Percentiles rank a stretch among this genome's conserved stretches.
phyloP scores from a whole-genome alignment of 2,329 filamentous ascomycete genomes.

The Diaporthe sp. region DNA sequence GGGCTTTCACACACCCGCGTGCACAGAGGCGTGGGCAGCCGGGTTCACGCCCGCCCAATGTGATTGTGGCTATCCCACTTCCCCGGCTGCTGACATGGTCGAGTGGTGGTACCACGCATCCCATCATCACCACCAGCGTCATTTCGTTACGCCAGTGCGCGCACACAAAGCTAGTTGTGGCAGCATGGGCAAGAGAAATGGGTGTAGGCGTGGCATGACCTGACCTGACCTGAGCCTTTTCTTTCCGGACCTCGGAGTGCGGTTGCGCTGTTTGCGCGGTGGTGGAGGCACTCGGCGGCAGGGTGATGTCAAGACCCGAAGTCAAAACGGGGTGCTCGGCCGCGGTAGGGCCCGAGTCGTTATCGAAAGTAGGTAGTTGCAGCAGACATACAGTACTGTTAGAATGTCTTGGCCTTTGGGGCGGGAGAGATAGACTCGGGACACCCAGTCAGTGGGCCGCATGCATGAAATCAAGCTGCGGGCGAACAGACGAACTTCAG shows the following conservation, averaged over 20 bases:
- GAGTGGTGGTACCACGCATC: not conserved
- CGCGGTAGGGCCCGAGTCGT: slow-evolving; percentile 16
- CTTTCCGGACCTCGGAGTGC: not conserved
- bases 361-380: not conserved
- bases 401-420: not conserved
- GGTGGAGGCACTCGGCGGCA: slow-evolving; percentile 10
- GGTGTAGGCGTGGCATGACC: not conserved
- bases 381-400: not conserved
- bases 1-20: not conserved
- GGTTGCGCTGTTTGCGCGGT: slow-evolving; percentile 15
- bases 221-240: not conserved
- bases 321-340: slow-evolving; percentile 14
- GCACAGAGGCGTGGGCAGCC: not conserved
- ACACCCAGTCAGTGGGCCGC: not conserved
- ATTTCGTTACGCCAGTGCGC: not conserved
- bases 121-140: not conserved
- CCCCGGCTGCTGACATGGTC: slow-evolving; percentile 17
- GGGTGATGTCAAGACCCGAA: slow-evolving; percentile 32
- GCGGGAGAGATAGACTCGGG: slow-evolving; percentile 9
- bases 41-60: slow-evolving; percentile 3
- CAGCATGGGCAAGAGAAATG: not conserved
- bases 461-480: not conserved
- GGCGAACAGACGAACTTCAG: slow-evolving; percentile 5
- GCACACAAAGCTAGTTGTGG: not conserved
- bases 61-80: not conserved